Evolutionary conservation across 2,329 filamentous ascomycete species (phyloP).

Genomic region (Fusarium sp.): DNA sequence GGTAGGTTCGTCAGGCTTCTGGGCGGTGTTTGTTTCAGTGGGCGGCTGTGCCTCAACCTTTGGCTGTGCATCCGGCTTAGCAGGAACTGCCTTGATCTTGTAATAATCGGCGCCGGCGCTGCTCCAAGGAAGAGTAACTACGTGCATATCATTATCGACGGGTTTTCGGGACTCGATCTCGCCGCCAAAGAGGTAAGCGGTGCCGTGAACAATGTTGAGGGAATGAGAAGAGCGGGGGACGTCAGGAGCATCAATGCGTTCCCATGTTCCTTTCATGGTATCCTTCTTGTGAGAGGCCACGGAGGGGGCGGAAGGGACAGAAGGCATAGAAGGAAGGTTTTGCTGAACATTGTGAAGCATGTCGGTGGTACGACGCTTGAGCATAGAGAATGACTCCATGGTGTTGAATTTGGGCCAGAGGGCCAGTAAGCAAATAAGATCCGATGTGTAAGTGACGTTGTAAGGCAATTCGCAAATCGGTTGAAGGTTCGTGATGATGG

Average conservation of each 20-base stretch:
- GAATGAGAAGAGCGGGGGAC: slow-evolving; percentile 82
- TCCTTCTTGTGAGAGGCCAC: slow-evolving; percentile 42
- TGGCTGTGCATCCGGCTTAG: slow-evolving; percentile 50
- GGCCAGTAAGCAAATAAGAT: slow-evolving; percentile 16
- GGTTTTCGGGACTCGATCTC: slow-evolving; percentile 76
- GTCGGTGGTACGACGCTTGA: slow-evolving; percentile 69
- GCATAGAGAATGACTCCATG: slow-evolving; percentile 64
- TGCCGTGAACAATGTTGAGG: slow-evolving; percentile 69
- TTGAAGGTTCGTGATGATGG: slow-evolving; percentile 25
- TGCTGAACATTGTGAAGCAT: slow-evolving; percentile 65
- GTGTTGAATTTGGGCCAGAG: slow-evolving; percentile 26
- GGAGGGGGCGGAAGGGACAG: slow-evolving; percentile 53
- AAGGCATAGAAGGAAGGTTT: slow-evolving; percentile 58
- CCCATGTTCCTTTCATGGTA: slow-evolving; percentile 70
- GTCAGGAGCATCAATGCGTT: slow-evolving; percentile 66
- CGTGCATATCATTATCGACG: slow-evolving; percentile 79
- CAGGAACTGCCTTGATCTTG: slow-evolving; percentile 64
- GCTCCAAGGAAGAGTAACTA: slow-evolving; percentile 71
- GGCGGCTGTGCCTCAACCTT: slow-evolving; percentile 32
- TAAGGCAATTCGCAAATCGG: background rate
- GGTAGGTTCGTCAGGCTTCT: slow-evolving; percentile 45
- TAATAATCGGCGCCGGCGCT: slow-evolving; percentile 71
- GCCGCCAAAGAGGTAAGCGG: slow-evolving; percentile 81
- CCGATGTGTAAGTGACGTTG: slow-evolving; percentile 1
- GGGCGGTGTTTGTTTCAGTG: slow-evolving; percentile 12